Evolutionary conservation across 169 alveolate genomes (phyloP).

Genomic region (Fabrea salina): DNA sequence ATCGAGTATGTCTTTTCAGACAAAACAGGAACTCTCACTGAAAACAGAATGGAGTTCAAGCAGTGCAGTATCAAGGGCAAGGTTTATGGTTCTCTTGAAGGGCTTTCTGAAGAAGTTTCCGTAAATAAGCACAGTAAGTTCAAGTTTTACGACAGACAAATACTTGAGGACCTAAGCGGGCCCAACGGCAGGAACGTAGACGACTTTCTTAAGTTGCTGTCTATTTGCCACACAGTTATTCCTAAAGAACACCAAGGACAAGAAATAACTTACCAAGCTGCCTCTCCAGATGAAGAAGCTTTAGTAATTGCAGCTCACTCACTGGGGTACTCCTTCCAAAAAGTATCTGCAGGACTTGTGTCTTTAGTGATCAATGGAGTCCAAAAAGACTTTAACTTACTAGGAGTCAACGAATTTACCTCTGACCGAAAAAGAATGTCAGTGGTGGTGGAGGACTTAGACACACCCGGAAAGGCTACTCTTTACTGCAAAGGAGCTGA

Average conservation of each 20-base stretch:
- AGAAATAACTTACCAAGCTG: conserved; percentile 62
- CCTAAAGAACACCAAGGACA: conserved; percentile 48
- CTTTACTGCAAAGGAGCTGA: conserved; percentile 45
- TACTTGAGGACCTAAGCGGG: conserved; percentile 3
- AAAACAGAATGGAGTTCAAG: conserved; percentile 92
- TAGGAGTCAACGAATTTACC: conserved; percentile 55
- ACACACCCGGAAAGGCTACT: not conserved
- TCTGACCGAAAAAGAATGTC: conserved; percentile 68
- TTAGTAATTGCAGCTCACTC: conserved; percentile 73
- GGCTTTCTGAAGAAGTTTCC: conserved; percentile 21
- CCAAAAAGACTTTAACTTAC: conserved; percentile 13
- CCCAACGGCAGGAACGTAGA: not conserved
- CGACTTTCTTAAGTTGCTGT: conserved; percentile 36
- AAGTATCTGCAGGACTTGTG: not conserved
- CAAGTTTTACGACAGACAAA: not conserved
- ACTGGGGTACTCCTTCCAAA: conserved; percentile 52
- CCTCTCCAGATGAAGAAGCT: conserved; percentile 92
- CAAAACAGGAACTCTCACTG: conserved; percentile 96
- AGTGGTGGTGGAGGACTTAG: conserved; percentile 40
- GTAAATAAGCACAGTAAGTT: conserved; percentile 43
- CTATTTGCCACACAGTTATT: conserved; percentile 68
- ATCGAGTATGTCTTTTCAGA: conserved; percentile 91
- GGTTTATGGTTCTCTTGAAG: conserved; percentile 24
- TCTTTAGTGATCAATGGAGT: not conserved
- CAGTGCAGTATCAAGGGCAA: conserved; percentile 20